Percentiles rank a stretch among this genome's conserved stretches.
phyloP scores from a whole-genome alignment of 2,329 filamentous ascomycete species.

The Tolypocladium album region DNA sequence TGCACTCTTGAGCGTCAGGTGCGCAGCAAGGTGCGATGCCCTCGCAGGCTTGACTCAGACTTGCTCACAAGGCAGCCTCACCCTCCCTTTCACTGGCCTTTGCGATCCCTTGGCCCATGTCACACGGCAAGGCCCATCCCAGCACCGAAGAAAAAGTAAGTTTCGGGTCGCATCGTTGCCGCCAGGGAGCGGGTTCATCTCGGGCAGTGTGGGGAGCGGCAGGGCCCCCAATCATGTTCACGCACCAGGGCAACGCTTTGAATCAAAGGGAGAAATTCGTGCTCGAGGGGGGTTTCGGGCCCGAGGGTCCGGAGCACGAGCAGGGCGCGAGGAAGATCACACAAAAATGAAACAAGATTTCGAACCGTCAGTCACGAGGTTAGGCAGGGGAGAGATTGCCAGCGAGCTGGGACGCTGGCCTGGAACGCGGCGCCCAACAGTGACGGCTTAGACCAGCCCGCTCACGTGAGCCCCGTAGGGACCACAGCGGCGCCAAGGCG shows the following conservation, averaged over 20 bases:
- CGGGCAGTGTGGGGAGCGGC: background rate
- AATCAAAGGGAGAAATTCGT: background rate
- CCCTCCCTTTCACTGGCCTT: background rate
- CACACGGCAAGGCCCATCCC: background rate
- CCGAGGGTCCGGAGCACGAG: background rate
- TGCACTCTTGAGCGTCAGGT: background rate
- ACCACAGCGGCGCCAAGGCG: background rate
- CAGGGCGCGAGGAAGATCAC: background rate
- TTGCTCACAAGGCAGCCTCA: background rate
- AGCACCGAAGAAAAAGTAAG: background rate
- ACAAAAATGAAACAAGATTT: background rate
- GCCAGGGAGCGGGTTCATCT: background rate
- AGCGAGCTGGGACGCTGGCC: background rate
- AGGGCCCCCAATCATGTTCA: background rate
- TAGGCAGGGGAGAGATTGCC: background rate
- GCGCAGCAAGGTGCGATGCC: background rate
- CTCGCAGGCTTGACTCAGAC: background rate
- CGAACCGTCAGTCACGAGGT: background rate
- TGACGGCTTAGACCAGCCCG: background rate
- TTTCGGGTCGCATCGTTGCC: background rate
- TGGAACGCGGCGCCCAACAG: no score
- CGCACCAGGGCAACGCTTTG: background rate
- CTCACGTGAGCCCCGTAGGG: background rate
- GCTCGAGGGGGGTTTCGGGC: background rate
- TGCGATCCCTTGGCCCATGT: background rate